Conservation (phyloP, 345 rosid genomes). For the Raphanus sativus region DNA sequence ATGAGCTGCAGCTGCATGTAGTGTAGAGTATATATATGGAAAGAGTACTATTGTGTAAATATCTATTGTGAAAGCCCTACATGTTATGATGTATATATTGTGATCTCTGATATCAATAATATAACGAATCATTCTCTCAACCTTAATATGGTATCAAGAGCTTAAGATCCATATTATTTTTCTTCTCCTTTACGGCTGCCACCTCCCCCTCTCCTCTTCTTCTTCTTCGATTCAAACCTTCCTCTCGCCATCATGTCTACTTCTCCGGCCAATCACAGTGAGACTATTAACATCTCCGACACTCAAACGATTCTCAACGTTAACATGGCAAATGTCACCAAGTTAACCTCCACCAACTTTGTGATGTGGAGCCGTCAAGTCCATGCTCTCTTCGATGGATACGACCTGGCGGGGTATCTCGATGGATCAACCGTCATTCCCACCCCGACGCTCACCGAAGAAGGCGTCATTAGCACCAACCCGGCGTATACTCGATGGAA, state of each 20-base stretch:
- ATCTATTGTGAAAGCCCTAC: neutral
- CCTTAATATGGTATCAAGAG: too few relatives aligned
- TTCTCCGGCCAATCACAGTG: neutral
- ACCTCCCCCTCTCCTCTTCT: neutral
- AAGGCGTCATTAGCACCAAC: neutral
- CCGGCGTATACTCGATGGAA: neutral
- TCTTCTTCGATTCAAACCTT: neutral
- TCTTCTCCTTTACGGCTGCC: neutral
- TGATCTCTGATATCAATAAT: neutral
- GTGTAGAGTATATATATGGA: neutral
- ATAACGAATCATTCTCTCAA: too few relatives aligned
- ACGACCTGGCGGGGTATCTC: neutral
- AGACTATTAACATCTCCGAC: neutral
- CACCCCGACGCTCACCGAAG: neutral
- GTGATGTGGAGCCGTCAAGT: neutral
- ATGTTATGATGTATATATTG: neutral
- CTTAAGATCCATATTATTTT: neutral
- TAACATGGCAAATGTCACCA: neutral
- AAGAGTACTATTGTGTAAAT: neutral
- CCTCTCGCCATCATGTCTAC: neutral
- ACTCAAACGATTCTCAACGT: neutral
- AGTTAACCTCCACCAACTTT: neutral
- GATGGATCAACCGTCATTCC: neutral
- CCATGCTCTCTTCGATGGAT: neutral
- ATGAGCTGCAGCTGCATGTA: slow-evolving; percentile 64